Evolutionary conservation across 192 early-diverging fungal species (phyloP).

Genomic region (Spizellomyces punctatus): DNA sequence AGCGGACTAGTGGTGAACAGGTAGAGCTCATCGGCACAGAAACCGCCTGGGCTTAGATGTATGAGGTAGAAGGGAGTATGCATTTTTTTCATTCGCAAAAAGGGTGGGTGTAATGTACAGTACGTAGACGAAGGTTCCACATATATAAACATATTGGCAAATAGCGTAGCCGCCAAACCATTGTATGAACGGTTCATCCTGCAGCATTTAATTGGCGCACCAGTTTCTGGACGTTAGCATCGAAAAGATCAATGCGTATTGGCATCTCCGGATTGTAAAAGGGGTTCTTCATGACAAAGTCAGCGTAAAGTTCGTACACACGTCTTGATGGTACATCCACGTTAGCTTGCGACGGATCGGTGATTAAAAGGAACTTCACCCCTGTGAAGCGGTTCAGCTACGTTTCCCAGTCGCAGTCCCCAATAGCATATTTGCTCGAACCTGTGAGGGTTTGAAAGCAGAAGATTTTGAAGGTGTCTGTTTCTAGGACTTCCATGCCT

Average conservation of each 20-base stretch:
- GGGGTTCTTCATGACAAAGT: slow-evolving; percentile 98
- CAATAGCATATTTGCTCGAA: slow-evolving; percentile 31
- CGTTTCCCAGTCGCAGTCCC: background rate
- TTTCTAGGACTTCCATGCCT: slow-evolving; percentile 92
- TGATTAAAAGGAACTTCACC: slow-evolving; percentile 91
- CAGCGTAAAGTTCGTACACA: slow-evolving; percentile 88
- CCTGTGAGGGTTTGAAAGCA: slow-evolving; percentile 95
- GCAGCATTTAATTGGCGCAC: slow-evolving; percentile 51
- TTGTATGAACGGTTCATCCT: background rate
- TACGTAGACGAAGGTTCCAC: background rate
- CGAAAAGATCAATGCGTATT: slow-evolving; percentile 94
- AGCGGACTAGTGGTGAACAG: slow-evolving; percentile 12
- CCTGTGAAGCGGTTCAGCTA: slow-evolving; percentile 41
- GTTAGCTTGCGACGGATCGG: slow-evolving; percentile 76
- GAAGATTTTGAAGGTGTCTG: slow-evolving; percentile 86
- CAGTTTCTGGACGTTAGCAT: slow-evolving; percentile 72
- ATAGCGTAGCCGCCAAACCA: background rate
- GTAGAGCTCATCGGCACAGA: slow-evolving; percentile 28
- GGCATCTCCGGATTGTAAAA: slow-evolving; percentile 99
- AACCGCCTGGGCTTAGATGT: slow-evolving; percentile 28
- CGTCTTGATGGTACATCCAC: slow-evolving; percentile 64
- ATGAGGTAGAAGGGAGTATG: background rate
- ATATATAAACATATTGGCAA: background rate
- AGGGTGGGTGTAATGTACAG: no score
- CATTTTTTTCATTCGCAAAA: no score